phyloP scores from a whole-genome alignment of 495 filamentous ascomycete species.

The Margaritispora aquatica region DNA sequence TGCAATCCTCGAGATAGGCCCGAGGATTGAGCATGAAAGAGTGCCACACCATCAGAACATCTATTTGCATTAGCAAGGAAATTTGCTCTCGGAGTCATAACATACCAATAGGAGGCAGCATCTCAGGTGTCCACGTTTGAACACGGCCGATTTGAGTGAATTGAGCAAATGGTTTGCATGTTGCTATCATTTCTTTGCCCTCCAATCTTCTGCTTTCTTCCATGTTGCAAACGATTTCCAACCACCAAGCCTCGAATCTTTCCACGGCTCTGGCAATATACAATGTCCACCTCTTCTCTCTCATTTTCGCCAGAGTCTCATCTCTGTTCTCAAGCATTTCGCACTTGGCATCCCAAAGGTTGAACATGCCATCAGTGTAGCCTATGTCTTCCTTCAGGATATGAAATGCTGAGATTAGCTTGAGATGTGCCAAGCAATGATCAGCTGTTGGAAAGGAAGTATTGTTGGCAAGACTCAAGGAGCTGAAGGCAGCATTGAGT shows the following conservation, averaged over 20 bases:
- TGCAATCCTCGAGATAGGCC: conserved; percentile 70
- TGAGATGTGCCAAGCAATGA: conserved; percentile 67
- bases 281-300: conserved; percentile 76
- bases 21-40: conserved; percentile 79
- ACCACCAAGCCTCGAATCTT: conserved; percentile 71
- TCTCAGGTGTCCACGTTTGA: conserved; percentile 18
- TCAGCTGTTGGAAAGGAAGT: conserved; percentile 29
- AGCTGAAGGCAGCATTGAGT: conserved; percentile 36
- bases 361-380: conserved; percentile 58
- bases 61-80: conserved; percentile 29
- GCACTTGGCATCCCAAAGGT: conserved; percentile 46
- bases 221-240: conserved; percentile 17
- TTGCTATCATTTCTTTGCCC: conserved; percentile 14
- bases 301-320: conserved; percentile 41
- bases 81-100: not conserved
- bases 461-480: conserved; percentile 27
- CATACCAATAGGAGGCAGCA: conserved; percentile 28
- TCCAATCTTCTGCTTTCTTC: conserved; percentile 12
- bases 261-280: conserved; percentile 69
- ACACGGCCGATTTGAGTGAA: conserved; percentile 13
- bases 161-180: not conserved
- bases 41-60: conserved; percentile 91
- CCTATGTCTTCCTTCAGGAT: conserved; percentile 59
- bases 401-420: conserved; percentile 65
- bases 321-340: conserved; percentile 23